Evolutionary conservation across 768 basidiomycete species (phyloP).

Genomic region (Termitomyces sp.): DNA sequence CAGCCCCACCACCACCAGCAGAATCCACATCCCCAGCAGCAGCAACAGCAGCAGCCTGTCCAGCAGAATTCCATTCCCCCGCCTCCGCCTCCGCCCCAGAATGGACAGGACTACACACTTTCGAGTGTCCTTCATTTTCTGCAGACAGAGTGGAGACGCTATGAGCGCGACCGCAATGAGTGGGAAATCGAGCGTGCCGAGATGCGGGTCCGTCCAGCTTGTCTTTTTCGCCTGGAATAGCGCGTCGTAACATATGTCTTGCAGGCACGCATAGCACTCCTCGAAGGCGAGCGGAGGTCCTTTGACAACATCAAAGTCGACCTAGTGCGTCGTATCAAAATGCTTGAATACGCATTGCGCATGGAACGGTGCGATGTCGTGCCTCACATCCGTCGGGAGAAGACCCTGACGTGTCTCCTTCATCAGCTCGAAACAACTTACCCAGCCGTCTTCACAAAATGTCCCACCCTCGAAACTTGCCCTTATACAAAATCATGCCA

Average conservation of each 20-base stretch:
- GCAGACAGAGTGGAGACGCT: conserved; percentile 96
- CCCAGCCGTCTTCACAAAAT: conserved; percentile 49
- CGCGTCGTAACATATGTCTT: conserved; percentile 22
- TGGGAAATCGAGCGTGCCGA: conserved; percentile 99
- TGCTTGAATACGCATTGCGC: conserved; percentile 96
- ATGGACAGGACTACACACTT: conserved; percentile 88
- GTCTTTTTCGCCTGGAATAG: conserved; percentile 14
- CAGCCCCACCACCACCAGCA: conserved; percentile 57
- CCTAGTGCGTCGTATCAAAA: conserved; percentile 94
- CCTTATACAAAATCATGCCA: conserved; percentile 48
- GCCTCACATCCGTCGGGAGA: conserved; percentile 7
- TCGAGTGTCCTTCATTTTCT: conserved; percentile 95
- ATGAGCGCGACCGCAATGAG: conserved; percentile 98
- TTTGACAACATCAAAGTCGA: conserved; percentile 97
- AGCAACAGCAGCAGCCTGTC: conserved; percentile 27
- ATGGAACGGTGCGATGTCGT: conserved; percentile 77
- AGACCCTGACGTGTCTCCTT: conserved; percentile 29
- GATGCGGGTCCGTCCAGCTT: conserved; percentile 75
- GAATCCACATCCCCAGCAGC: conserved; percentile 44
- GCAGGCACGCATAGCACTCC: conserved; percentile 92
- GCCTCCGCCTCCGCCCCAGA: conserved; percentile 77
- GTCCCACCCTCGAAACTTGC: conserved; percentile 64
- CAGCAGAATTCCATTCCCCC: conserved; percentile 57
- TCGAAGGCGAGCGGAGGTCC: conserved; percentile 95
- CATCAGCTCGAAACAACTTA: conserved; percentile 74